Conservation (phyloP, 2,329 filamentous ascomycete species). For the Clarireedia homoeocarpa region DNA sequence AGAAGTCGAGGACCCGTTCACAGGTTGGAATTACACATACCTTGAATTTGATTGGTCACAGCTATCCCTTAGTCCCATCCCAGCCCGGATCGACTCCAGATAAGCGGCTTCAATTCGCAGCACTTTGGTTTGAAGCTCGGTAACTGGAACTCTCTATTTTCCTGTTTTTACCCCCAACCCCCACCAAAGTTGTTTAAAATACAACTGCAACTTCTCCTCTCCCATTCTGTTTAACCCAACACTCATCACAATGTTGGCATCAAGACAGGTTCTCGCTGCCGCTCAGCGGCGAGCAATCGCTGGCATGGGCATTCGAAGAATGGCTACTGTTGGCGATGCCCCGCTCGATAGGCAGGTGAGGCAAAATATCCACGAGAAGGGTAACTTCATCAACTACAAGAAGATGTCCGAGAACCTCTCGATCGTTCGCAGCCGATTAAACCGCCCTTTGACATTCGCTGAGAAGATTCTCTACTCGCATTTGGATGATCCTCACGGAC, state of each 20-base stretch:
- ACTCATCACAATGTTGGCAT: slow-evolving; percentile 55
- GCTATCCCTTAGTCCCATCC: background rate
- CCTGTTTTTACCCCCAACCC: slow-evolving; percentile 4
- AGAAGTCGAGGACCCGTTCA: too few species aligned
- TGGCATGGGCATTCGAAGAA: slow-evolving; percentile 57
- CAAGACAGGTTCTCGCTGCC: slow-evolving; percentile 61
- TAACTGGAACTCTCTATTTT: background rate
- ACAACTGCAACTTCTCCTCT: slow-evolving; percentile 14
- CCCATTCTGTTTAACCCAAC: slow-evolving; percentile 11
- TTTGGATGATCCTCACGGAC: slow-evolving; percentile 89
- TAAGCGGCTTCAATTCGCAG: background rate
- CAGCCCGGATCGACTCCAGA: background rate
- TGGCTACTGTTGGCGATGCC: slow-evolving; percentile 81
- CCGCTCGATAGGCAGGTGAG: slow-evolving; percentile 91
- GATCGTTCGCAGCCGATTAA: slow-evolving; percentile 81
- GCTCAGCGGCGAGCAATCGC: slow-evolving; percentile 53
- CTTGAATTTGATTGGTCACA: background rate
- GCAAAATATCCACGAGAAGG: slow-evolving; percentile 95
- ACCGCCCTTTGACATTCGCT: slow-evolving; percentile 87
- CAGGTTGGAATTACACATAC: background rate
- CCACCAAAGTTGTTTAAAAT: slow-evolving; percentile 1
- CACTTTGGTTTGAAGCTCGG: background rate
- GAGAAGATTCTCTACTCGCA: slow-evolving; percentile 99
- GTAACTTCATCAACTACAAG: slow-evolving; percentile 98
- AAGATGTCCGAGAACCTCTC: slow-evolving; percentile 98